Evolutionary conservation across 768 basidiomycete genomes (phyloP).

Genomic region (Candolleomyces efflorescens): DNA sequence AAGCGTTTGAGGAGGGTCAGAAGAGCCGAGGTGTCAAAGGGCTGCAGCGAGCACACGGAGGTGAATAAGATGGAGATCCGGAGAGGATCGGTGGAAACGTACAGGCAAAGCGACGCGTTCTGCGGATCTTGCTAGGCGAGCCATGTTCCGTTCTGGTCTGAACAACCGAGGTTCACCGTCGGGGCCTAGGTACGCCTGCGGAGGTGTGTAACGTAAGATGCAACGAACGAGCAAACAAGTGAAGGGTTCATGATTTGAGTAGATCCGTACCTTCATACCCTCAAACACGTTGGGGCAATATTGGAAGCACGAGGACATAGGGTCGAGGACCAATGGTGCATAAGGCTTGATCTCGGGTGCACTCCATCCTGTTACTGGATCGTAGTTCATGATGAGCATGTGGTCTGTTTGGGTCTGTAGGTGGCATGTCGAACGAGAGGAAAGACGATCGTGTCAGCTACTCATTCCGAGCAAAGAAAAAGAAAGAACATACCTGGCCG

Average conservation of each 20-base stretch:
- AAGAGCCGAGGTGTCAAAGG: slow-evolving; percentile 68
- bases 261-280: slow-evolving; percentile 61
- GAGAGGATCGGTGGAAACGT: slow-evolving; percentile 16
- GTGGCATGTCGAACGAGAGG: background rate
- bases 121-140: slow-evolving; percentile 65
- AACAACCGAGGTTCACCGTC: slow-evolving; percentile 75
- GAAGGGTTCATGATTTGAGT: background rate
- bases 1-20: slow-evolving; percentile 73
- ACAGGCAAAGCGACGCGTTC: slow-evolving; percentile 73
- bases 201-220: background rate
- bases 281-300: slow-evolving; percentile 87
- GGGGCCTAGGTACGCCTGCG: slow-evolving; percentile 64
- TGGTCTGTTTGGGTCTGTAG: slow-evolving; percentile 66
- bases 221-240: too few species aligned
- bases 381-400: slow-evolving; percentile 68
- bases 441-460: background rate
- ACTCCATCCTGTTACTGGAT: slow-evolving; percentile 63
- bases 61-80: background rate
- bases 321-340: slow-evolving; percentile 63
- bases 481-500: slow-evolving; percentile 42
- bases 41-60: slow-evolving; percentile 33
- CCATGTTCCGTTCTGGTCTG: slow-evolving; percentile 83
- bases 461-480: too few species aligned
- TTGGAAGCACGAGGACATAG: slow-evolving; percentile 75
- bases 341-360: slow-evolving; percentile 73